Evolutionary conservation across 352 stramenopile genomes (phyloP).

Genomic region (Phytophthora pistaciae): DNA sequence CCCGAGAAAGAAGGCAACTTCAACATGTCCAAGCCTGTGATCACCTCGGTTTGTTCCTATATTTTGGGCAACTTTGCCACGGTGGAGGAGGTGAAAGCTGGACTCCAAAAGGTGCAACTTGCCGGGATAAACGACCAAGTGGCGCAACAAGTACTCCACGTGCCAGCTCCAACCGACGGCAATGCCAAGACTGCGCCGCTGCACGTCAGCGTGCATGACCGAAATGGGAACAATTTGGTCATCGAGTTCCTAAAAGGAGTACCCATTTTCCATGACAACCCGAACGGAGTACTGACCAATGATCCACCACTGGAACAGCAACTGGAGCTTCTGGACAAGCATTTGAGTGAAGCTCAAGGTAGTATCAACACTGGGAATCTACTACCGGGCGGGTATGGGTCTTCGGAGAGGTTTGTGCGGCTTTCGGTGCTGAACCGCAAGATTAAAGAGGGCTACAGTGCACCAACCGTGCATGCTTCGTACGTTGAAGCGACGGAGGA

Average conservation of each 20-base stretch:
- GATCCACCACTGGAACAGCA: conserved; percentile 66
- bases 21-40: conserved; percentile 49
- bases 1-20: conserved; percentile 25
- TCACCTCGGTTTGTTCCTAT: conserved; percentile 76
- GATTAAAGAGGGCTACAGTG: conserved; percentile 46
- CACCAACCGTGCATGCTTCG: conserved; percentile 34
- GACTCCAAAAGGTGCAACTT: conserved; percentile 62
- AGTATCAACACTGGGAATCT: conserved; percentile 29
- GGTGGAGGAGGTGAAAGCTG: conserved; percentile 63
- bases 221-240: conserved; percentile 66
- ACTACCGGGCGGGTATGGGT: conserved; percentile 61
- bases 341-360: conserved; percentile 20
- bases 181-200: conserved; percentile 49
- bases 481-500: conserved; percentile 69
- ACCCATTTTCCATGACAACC: conserved; percentile 67
- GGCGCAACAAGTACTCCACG: conserved; percentile 26
- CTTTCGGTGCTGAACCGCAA: conserved; percentile 72
- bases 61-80: conserved; percentile 77
- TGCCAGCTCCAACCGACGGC: conserved; percentile 22
- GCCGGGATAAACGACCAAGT: conserved; percentile 58
- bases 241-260: conserved; percentile 76
- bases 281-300: conserved; percentile 76
- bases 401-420: conserved; percentile 66
- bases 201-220: conserved; percentile 75
- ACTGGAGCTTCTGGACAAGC: conserved; percentile 41